phyloP scores from a whole-genome alignment of 768 basidiomycete genomes.

The Dentipellis fragilis region DNA sequence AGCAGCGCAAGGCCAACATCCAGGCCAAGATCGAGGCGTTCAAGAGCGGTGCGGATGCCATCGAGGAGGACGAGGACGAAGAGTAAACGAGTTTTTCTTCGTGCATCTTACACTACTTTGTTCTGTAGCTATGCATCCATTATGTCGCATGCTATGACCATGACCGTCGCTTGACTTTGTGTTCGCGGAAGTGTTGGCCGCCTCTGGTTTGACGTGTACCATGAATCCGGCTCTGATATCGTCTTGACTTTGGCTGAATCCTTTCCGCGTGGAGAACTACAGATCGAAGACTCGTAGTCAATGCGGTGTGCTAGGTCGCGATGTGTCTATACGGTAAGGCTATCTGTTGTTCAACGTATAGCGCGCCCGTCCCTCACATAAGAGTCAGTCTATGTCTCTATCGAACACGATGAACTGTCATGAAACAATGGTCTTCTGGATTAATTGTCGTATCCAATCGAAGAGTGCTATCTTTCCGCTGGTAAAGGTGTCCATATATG shows the following conservation, averaged over 20 bases:
- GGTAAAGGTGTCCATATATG: slow-evolving; percentile 31
- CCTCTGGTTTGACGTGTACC: background rate
- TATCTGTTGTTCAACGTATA: too few relatives aligned
- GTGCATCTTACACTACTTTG: background rate
- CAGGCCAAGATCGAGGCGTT: slow-evolving; percentile 86
- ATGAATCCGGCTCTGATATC: too few relatives aligned
- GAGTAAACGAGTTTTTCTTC: slow-evolving; percentile 24
- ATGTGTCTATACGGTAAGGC: too few relatives aligned
- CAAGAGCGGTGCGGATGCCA: slow-evolving; percentile 50
- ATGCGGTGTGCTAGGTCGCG: too few relatives aligned
- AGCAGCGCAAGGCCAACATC: slow-evolving; percentile 72
- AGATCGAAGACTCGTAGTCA: too few relatives aligned
- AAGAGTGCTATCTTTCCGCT: slow-evolving; percentile 29
- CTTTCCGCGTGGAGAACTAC: too few relatives aligned
- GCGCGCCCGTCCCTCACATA: too few relatives aligned
- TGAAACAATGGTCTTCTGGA: background rate
- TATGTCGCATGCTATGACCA: background rate
- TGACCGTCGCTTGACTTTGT: background rate
- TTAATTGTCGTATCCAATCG: slow-evolving; percentile 39
- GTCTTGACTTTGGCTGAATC: too few relatives aligned
- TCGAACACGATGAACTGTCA: too few relatives aligned
- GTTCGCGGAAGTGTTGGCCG: background rate
- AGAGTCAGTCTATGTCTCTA: too few relatives aligned
- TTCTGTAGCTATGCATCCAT: background rate
- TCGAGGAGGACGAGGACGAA: slow-evolving; percentile 39